Evolutionary conservation across 371 early-diverging fungal species (phyloP).

Genomic region (Circinella umbellata): DNA sequence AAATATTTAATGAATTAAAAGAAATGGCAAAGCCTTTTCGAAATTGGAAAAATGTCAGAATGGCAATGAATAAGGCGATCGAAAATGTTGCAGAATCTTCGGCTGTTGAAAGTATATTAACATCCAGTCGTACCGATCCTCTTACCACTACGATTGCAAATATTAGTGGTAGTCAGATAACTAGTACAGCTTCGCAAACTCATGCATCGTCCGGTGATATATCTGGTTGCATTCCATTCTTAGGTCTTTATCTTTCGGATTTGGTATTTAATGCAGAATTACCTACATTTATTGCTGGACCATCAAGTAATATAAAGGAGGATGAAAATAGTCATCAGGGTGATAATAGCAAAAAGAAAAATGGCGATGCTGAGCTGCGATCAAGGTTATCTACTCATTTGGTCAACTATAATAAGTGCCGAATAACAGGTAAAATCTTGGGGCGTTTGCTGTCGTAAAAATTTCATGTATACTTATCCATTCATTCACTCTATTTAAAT

Average conservation of each 20-base stretch:
- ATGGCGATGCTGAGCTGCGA: slow-evolving; percentile 29
- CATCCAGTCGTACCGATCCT: slow-evolving; percentile 26
- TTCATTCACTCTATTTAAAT: background rate
- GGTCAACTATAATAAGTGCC: slow-evolving; percentile 70
- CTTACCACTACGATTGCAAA: slow-evolving; percentile 1
- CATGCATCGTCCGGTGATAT: background rate
- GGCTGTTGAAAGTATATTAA: slow-evolving; percentile 49
- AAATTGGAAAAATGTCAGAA: slow-evolving; percentile 63
- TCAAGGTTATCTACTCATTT: slow-evolving; percentile 39
- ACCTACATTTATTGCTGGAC: slow-evolving; percentile 53
- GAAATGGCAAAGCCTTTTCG: slow-evolving; percentile 60
- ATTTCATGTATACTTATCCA: no score
- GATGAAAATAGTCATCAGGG: slow-evolving; percentile 7
- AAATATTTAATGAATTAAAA: slow-evolving; percentile 56
- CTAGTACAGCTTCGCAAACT: no score
- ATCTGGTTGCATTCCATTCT: slow-evolving; percentile 61
- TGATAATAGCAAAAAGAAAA: slow-evolving; percentile 4
- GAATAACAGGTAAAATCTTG: slow-evolving; percentile 48
- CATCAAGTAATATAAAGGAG: background rate
- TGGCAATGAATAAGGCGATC: slow-evolving; percentile 56
- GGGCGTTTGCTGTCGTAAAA: background rate
- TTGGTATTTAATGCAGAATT: slow-evolving; percentile 67
- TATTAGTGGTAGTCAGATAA: no score
- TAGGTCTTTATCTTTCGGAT: slow-evolving; percentile 70
- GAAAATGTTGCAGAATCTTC: slow-evolving; percentile 47